A percentile compares a stretch with the other conserved stretches of the same genome.
Evolutionary conservation across 306 rosid genomes (phyloP).

Genomic region (Pachyrhizus erosus): DNA sequence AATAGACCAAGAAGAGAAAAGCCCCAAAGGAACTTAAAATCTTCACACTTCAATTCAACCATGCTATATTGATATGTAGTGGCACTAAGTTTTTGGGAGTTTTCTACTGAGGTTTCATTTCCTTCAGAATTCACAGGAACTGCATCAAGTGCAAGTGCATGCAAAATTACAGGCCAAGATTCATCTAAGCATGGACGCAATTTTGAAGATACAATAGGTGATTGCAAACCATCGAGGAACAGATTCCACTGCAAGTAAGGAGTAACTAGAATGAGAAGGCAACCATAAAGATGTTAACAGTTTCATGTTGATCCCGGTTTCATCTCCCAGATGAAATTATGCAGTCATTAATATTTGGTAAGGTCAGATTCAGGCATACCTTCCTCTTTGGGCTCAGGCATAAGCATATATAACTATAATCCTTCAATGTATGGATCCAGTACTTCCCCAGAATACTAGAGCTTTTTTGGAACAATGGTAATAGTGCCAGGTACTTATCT

Average conservation of each 20-base stretch:
- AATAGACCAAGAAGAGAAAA: slow-evolving; percentile 83
- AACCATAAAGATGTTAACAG: slow-evolving; percentile 28
- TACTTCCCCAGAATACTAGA: slow-evolving; percentile 84
- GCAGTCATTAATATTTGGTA: slow-evolving; percentile 22
- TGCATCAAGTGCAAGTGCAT: slow-evolving; percentile 93
- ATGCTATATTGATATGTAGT: slow-evolving; percentile 74
- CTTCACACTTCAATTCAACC: slow-evolving; percentile 79
- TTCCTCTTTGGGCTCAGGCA: slow-evolving; percentile 70
- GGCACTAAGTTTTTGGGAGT: slow-evolving; percentile 45
- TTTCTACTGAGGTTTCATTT: slow-evolving; percentile 48
- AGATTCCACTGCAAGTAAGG: slow-evolving; percentile 76
- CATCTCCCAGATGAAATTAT: slow-evolving; percentile 37
- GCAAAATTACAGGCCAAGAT: slow-evolving; percentile 99
- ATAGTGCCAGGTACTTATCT: slow-evolving; percentile 76
- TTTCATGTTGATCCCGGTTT: background rate
- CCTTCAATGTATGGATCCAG: slow-evolving; percentile 84
- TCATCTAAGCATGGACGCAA: slow-evolving; percentile 86
- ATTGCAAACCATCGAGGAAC: slow-evolving; percentile 92
- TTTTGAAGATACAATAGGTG: slow-evolving; percentile 77
- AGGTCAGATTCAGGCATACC: slow-evolving; percentile 57
- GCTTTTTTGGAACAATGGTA: slow-evolving; percentile 89
- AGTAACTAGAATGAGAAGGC: slow-evolving; percentile 42
- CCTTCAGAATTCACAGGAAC: slow-evolving; percentile 73
- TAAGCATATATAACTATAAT: slow-evolving; percentile 78
- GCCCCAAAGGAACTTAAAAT: slow-evolving; percentile 88